Conservation (phyloP, 345 rosid genomes). For the Eucalyptus cloeziana region DNA sequence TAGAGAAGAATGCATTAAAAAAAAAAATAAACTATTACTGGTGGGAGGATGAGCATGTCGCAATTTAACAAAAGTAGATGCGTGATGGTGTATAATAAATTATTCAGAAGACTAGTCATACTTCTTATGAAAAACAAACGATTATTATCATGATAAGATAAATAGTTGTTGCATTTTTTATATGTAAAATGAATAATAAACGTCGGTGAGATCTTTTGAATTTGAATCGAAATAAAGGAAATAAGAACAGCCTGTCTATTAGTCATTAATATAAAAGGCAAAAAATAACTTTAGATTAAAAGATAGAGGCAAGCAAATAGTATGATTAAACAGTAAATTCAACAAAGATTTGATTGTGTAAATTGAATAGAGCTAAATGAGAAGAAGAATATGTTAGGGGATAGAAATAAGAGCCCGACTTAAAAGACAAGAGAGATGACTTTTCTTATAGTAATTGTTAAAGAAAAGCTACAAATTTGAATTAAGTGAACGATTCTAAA, state of each 20-base stretch:
- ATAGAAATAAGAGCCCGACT: background rate
- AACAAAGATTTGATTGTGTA: background rate
- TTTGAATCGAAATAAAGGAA: background rate
- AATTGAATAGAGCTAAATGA: background rate
- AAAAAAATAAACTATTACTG: too few species aligned
- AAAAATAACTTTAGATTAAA: background rate
- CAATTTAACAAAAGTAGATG: background rate
- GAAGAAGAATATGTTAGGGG: background rate
- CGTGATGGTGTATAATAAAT: rapidly evolving
- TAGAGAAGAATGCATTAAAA: background rate
- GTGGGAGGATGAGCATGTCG: background rate
- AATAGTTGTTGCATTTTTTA: background rate
- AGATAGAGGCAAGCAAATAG: background rate
- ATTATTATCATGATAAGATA: too few species aligned
- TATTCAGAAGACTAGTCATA: background rate
- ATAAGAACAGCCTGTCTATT: background rate
- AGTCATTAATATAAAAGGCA: background rate
- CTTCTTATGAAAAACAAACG: background rate
- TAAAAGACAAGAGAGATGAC: background rate
- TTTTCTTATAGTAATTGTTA: background rate
- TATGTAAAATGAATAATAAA: background rate
- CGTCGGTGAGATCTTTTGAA: rapidly evolving
- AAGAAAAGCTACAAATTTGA: background rate
- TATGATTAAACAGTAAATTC: background rate
- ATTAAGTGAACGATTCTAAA: background rate